Conservation (phyloP, 2,329 filamentous ascomycete genomes). For the Epichloe uncinata region DNA sequence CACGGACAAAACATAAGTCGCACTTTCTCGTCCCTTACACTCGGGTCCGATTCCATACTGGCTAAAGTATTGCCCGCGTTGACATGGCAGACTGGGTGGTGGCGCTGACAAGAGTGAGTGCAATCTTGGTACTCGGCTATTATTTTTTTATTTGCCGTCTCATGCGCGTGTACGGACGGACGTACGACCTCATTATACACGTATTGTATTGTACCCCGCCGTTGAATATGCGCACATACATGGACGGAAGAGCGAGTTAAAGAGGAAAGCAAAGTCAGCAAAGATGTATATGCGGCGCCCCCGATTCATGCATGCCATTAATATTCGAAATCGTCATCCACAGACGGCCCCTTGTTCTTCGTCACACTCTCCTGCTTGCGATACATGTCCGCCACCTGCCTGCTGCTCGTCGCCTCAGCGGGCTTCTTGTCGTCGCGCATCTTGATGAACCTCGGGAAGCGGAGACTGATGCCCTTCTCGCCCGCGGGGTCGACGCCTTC, state of each 20-base stretch:
- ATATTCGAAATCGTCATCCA: conserved; percentile 98
- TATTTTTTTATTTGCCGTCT: too few species aligned
- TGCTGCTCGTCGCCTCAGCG: conserved; percentile 71
- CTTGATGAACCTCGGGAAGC: conserved; percentile 90
- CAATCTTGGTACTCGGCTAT: too few species aligned
- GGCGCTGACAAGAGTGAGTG: too few species aligned
- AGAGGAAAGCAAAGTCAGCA: background rate
- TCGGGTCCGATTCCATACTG: too few species aligned
- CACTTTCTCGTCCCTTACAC: too few species aligned
- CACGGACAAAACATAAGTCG: too few species aligned
- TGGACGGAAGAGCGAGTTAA: background rate
- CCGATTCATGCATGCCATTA: conserved; percentile 22
- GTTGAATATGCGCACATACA: background rate
- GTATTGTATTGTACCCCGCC: too few species aligned
- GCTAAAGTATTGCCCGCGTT: too few species aligned
- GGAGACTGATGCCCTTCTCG: conserved; percentile 69
- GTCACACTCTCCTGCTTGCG: conserved; percentile 80
- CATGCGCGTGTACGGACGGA: too few species aligned
- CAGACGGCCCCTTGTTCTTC: conserved; percentile 73
- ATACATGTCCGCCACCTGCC: conserved; percentile 95
- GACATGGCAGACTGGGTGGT: too few species aligned
- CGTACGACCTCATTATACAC: too few species aligned
- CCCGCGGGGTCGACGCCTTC: conserved; percentile 62
- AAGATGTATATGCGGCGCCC: background rate
- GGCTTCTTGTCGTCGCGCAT: conserved; percentile 91